Base-by-base conservation (phyloP, 2,329 filamentous ascomycete species). In the Orbilia javanica region DNA sequence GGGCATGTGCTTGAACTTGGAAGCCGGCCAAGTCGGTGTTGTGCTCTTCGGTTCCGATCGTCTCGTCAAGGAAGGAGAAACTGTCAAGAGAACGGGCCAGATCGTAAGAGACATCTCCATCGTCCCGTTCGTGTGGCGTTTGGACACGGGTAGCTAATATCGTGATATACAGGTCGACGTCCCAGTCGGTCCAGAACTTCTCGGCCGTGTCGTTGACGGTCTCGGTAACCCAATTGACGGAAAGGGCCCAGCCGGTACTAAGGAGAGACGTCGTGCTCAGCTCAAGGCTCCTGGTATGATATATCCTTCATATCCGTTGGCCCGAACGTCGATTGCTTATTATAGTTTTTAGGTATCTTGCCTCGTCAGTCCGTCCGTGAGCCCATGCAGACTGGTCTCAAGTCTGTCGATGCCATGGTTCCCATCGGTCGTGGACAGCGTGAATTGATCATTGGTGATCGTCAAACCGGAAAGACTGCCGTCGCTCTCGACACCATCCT, bases 1-100 rank as follows among this genome's bases (percentile, higher is more conserved):
- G 92, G 96, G 96, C 87, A 99, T 99, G 96, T 98, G 95, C 93
- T 98, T 99, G 95, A 99, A 99, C 93, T 91, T 99, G 88, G 96
- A 99, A 89, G 96, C 96, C 87, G 96, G 96, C 87, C 96, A 98
- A 88, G 96, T 99, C 88, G 96, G 96, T 97, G 94, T 99, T 85
- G 96, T 99, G 90, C 90, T 99, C 85, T 99, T 99, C 90, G 96
- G 96, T 91, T 98, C 96, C 85, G 96, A 99, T 89, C 94, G 96
- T 94, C 90, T 97, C 84, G 96, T 99, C 91, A 96, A 93, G 90
- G 96, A 99, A 88, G 96, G 96, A 85, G 95, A 99, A 90, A 95
- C 93, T 82, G 96, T 99, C 87, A 98, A 97, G 92, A 95, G 96
- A 91, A 99, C 96, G 84, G 96, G 96, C 86, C 90, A 97, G 88